Evolutionary conservation across 2,329 filamentous ascomycete species (phyloP).

Genomic region (Colletotrichum agaves): DNA sequence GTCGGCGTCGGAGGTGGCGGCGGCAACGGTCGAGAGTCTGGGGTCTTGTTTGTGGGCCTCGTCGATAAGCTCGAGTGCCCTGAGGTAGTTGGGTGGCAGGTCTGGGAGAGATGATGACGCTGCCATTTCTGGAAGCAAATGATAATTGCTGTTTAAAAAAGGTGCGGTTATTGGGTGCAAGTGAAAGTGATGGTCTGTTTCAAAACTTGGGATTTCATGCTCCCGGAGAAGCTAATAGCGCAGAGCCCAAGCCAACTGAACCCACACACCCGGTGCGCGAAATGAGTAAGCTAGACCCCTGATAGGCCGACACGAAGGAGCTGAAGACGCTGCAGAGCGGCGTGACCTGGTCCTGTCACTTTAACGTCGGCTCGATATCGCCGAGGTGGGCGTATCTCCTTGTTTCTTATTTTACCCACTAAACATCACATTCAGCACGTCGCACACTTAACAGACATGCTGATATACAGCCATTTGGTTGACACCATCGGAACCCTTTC

Average conservation of each 20-base stretch:
- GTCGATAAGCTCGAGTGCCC: conserved; percentile 76
- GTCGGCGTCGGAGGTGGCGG: conserved; percentile 50
- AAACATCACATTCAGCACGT: conserved; percentile 20
- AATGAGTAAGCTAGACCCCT: conserved; percentile 30
- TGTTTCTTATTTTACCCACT: neutral
- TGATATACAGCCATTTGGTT: conserved; percentile 4
- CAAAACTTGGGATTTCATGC: conserved; percentile 13
- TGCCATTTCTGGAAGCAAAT: neutral
- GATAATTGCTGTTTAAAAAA: neutral
- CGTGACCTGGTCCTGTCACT: conserved; percentile 26
- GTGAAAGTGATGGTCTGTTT: conserved; percentile 17
- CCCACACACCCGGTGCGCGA: neutral
- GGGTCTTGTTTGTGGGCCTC: conserved; percentile 61
- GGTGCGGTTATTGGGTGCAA: neutral
- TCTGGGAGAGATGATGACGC: conserved; percentile 40
- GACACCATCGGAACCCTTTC: conserved; percentile 20
- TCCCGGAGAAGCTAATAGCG: conserved; percentile 4
- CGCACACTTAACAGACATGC: conserved; percentile 13
- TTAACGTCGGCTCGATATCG: neutral
- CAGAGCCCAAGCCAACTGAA: neutral
- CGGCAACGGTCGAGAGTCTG: conserved; percentile 49
- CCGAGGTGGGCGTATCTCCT: neutral
- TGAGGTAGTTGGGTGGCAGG: conserved; percentile 54
- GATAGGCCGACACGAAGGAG: neutral
- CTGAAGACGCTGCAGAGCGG: no score